Conservation (phyloP, 345 rosid genomes). For the Iberis pinnata region DNA sequence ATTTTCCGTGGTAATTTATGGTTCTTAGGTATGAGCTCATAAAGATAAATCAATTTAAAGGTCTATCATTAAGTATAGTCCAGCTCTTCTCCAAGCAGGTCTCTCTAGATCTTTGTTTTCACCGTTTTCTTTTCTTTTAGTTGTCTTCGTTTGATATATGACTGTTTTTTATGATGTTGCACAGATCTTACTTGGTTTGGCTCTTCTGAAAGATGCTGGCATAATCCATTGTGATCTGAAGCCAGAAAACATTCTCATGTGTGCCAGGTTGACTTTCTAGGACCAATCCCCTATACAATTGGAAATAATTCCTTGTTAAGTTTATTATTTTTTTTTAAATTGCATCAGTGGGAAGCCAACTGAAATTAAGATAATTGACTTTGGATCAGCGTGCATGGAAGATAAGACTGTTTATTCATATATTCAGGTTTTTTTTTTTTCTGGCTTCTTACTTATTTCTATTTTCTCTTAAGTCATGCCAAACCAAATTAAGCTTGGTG, state of each 20-base stretch:
- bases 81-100: slow-evolving; percentile 98
- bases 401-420: slow-evolving; percentile 96
- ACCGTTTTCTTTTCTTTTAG: background rate
- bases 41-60: slow-evolving; percentile 89
- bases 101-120: slow-evolving; percentile 12
- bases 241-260: slow-evolving; percentile 95
- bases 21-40: slow-evolving; percentile 85
- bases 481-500: slow-evolving; percentile 15
- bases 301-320: slow-evolving; percentile 10
- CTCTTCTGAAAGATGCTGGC: slow-evolving; percentile 88
- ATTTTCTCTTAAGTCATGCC: slow-evolving; percentile 18
- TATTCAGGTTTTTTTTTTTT: slow-evolving; percentile 64
- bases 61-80: slow-evolving; percentile 90
- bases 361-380: slow-evolving; percentile 94
- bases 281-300: slow-evolving; percentile 9
- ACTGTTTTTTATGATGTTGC: slow-evolving; percentile 14
- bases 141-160: slow-evolving; percentile 15
- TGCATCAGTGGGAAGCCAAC: slow-evolving; percentile 80
- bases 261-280: slow-evolving; percentile 61
- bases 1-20: slow-evolving; percentile 28
- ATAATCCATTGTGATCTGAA: slow-evolving; percentile 97
- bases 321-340: slow-evolving; percentile 25
- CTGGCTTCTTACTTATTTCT: slow-evolving; percentile 2
- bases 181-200: slow-evolving; percentile 85
- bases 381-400: slow-evolving; percentile 99